A percentile compares a stretch with the other conserved stretches of the same genome.
Evolutionary conservation across 2,329 filamentous ascomycete species (phyloP).

Genomic region (Pleomassaria siparia): DNA sequence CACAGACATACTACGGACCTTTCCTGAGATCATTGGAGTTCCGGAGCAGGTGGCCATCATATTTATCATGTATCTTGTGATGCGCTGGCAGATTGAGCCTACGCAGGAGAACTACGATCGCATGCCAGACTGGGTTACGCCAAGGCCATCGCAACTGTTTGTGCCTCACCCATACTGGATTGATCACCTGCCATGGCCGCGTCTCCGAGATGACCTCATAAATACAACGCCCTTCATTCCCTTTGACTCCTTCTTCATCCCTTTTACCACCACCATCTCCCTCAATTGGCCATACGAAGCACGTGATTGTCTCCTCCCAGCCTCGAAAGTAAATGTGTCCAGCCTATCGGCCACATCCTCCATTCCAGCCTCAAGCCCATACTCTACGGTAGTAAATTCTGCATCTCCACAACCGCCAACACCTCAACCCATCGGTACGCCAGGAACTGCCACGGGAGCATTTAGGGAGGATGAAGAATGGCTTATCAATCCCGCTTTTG

Average conservation of each 20-base stretch:
- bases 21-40: slow-evolving; percentile 74
- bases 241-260: slow-evolving; percentile 82
- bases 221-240: slow-evolving; percentile 57
- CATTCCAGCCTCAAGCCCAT: slow-evolving; percentile 27
- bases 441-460: slow-evolving; percentile 12
- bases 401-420: slow-evolving; percentile 31
- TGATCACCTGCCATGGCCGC: slow-evolving; percentile 78
- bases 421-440: slow-evolving; percentile 22
- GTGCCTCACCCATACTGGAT: slow-evolving; percentile 77
- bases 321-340: slow-evolving; percentile 26
- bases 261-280: slow-evolving; percentile 73
- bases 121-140: slow-evolving; percentile 72
- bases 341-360: slow-evolving; percentile 25
- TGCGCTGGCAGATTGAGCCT: slow-evolving; percentile 80
- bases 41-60: slow-evolving; percentile 81
- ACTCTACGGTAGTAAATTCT: slow-evolving; percentile 32
- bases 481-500: slow-evolving; percentile 84
- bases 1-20: slow-evolving; percentile 81
- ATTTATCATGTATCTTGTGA: slow-evolving; percentile 83
- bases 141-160: slow-evolving; percentile 66
- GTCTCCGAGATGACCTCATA: slow-evolving; percentile 69
- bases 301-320: slow-evolving; percentile 65
- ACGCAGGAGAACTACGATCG: slow-evolving; percentile 77
- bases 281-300: slow-evolving; percentile 85
- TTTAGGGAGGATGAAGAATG: slow-evolving; percentile 58